A percentile compares a stretch with the other conserved stretches of the same genome.
Evolutionary conservation across 2,329 filamentous ascomycete species (phyloP).

Genomic region (Xylaria sp.): DNA sequence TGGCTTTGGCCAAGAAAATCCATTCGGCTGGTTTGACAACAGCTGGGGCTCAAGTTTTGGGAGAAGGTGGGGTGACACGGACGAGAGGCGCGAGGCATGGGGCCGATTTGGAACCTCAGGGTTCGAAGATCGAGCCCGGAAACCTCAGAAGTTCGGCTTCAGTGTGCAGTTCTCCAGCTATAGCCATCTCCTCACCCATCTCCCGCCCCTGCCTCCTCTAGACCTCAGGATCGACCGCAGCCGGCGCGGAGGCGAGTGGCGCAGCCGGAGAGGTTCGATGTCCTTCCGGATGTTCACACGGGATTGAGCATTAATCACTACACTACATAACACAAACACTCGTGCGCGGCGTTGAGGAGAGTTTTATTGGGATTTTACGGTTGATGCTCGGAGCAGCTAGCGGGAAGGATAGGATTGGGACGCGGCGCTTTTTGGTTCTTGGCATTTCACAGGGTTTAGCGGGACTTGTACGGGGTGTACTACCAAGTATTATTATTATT

Average conservation of each 20-base stretch:
- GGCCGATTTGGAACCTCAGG: background rate
- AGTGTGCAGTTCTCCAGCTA: background rate
- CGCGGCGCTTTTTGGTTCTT: background rate
- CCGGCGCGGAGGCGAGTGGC: background rate
- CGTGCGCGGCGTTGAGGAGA: background rate
- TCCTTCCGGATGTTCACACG: background rate
- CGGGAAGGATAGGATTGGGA: background rate
- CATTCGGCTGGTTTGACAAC: background rate
- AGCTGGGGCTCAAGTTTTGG: conserved; percentile 1
- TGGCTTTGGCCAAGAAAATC: background rate
- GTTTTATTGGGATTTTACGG: background rate
- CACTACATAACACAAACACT: too few species aligned
- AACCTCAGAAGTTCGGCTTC: background rate
- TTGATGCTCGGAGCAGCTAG: background rate
- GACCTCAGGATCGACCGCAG: background rate
- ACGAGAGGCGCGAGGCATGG: background rate
- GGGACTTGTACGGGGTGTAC: background rate
- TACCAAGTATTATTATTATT: too few species aligned
- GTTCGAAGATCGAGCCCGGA: conserved; percentile 1
- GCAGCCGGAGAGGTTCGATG: conserved; percentile 3
- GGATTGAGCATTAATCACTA: background rate
- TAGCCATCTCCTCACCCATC: conserved; percentile 4
- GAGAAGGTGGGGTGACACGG: background rate
- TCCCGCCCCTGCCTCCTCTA: conserved; percentile 1
- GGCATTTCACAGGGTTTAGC: background rate